Base-by-base conservation (phyloP, 1,139 yeast genomes). In the Nakaseomyces sp. region DNA sequence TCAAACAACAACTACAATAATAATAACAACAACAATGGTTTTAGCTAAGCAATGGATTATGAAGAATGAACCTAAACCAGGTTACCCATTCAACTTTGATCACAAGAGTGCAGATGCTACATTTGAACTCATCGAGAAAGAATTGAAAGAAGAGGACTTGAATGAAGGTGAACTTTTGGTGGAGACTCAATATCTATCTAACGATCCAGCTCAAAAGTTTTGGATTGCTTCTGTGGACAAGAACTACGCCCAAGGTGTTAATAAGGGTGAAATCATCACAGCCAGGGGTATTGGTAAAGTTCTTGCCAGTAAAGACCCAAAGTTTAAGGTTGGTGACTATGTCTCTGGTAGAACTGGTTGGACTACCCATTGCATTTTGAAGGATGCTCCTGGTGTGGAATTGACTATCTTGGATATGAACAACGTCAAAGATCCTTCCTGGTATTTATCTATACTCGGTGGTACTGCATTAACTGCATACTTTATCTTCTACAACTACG, bases 201-300 rank as follows among this genome's bases (percentile, higher is more conserved):
- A 79, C 54, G 86, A 79, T 56, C 85, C 86, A 13, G 75, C 81
- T 9, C 84, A 78, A 57, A 74, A 80, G 60, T 70, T 72, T 42
- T 79, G 83, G 81, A 77, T 79, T 45, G 60, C 68, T 13, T 61
- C 70, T 15, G 64, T 67, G 4, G 68, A 63, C 41, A 66, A 71
- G 50, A 65, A 70, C 46, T 79, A 79, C 55, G 63, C 68, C 8
- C 66, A 69, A 4, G 77, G 79, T 12, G 67, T 74, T 16, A 55
- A 63, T 37, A 61, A 69, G 42, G 79, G 79, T 29, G 71, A 72
- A 19, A 60, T 66, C 9, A 72, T 79, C 64, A 70, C 72, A 36
- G 67, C 81, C 1, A 53, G 68, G 37, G 83, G 78, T 16, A 45
- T 77, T 24, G 77, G 65, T n/a, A 65, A 70, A 50, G 71, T 79